Evolutionary conservation across 805 yeast species (phyloP).

Genomic region (Myxozyma geophila): DNA sequence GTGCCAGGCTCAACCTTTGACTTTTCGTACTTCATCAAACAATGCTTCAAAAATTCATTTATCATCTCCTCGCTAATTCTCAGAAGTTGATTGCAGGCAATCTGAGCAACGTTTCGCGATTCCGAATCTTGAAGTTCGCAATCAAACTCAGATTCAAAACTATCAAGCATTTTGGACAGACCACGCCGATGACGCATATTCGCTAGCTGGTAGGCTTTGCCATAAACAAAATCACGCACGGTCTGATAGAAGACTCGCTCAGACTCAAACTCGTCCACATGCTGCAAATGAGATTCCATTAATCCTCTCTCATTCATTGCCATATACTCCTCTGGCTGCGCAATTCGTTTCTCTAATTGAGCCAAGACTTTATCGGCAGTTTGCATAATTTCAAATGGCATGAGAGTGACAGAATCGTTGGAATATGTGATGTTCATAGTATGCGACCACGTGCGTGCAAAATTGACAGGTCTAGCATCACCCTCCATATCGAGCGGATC

Average conservation of each 20-base stretch:
- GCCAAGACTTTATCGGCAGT: constrained; percentile 59
- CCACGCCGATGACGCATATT: constrained; percentile 59
- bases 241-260: constrained; percentile 84
- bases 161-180: constrained; percentile 52
- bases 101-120: constrained; percentile 36
- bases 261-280: constrained; percentile 83
- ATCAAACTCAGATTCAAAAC: constrained; percentile 43
- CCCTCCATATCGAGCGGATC: constrained; percentile 99
- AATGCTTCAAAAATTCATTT: constrained; percentile 68
- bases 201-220: constrained; percentile 63
- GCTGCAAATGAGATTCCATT: constrained; percentile 47
- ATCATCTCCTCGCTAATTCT: constrained; percentile 69
- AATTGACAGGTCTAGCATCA: constrained; percentile 94
- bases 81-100: constrained; percentile 48
- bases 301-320: constrained; percentile 41
- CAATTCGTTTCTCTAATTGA: constrained; percentile 64
- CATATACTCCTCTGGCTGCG: constrained; percentile 63
- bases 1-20: constrained; percentile 99
- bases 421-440: constrained; percentile 72
- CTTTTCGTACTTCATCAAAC: constrained; percentile 78
- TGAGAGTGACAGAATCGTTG: constrained; percentile 57
- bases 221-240: constrained; percentile 62
- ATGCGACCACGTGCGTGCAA: constrained; percentile 93
- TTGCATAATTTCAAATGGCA: constrained; percentile 70
- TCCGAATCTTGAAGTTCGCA: constrained; percentile 53